Percentiles rank a stretch among this genome's conserved stretches.
Evolutionary conservation across 306 rosid genomes (phyloP).

Genomic region (Luffa acutangula): DNA sequence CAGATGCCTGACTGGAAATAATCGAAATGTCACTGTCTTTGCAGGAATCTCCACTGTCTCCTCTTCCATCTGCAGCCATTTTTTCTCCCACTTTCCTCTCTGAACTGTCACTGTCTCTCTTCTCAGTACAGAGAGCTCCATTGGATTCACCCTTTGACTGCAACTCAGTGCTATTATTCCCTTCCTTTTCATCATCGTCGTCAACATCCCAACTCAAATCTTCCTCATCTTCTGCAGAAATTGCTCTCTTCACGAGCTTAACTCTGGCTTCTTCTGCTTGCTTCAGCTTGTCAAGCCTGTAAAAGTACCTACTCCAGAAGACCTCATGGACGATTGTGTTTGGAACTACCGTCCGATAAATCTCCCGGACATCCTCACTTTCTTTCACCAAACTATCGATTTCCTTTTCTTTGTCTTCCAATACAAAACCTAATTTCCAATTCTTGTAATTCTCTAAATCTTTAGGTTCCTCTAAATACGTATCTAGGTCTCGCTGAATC

Average conservation of each 20-base stretch:
- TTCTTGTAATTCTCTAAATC: constrained; percentile 43
- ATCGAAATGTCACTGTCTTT: constrained; percentile 79
- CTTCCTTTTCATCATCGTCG: constrained; percentile 35
- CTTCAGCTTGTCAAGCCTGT: constrained; percentile 51
- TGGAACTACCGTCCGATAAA: constrained; percentile 54
- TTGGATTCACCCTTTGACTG: constrained; percentile 25
- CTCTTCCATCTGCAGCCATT: constrained; percentile 31
- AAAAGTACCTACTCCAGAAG: constrained; percentile 82
- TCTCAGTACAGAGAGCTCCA: constrained; percentile 13
- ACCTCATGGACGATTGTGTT: constrained; percentile 28
- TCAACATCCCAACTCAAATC: constrained; percentile 95
- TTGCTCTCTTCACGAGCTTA: constrained; percentile 68
- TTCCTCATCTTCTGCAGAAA: constrained; percentile 63
- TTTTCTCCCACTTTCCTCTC: constrained; percentile 26
- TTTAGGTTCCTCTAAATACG: constrained; percentile 73
- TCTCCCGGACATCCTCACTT: constrained; percentile 38
- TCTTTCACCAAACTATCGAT: constrained; percentile 44
- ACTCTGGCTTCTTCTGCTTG: constrained; percentile 71
- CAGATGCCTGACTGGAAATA: constrained; percentile 71
- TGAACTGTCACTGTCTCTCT: constrained; percentile 2
- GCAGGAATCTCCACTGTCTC: constrained; percentile 42
- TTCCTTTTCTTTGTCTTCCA: constrained; percentile 52
- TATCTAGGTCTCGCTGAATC: constrained; percentile 52
- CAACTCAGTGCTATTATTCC: constrained; percentile 10
- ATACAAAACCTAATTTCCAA: constrained; percentile 62